Evolutionary conservation across 768 basidiomycete genomes (phyloP).

Genomic region (Lentinus brumalis): DNA sequence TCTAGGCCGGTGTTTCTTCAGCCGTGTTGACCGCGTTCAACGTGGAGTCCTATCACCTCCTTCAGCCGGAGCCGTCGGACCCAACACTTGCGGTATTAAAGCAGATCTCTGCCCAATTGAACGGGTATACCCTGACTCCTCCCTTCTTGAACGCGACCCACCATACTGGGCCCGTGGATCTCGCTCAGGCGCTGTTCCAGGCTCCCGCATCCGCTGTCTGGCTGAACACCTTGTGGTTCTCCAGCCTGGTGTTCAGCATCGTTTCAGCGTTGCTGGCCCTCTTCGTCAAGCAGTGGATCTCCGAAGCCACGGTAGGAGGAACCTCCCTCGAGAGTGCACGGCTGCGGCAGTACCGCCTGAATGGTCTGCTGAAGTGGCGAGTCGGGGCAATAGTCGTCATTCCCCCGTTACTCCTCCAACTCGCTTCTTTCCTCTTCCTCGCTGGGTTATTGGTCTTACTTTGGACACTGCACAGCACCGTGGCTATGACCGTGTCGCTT

Average conservation of each 20-base stretch:
- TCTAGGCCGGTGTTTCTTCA: slow-evolving; percentile 30
- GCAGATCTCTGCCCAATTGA: slow-evolving; percentile 4
- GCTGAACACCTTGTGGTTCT: slow-evolving; percentile 25
- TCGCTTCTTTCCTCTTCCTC: slow-evolving; percentile 20
- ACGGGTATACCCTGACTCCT: not conserved
- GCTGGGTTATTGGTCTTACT: slow-evolving; percentile 21
- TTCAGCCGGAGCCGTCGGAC: slow-evolving; percentile 1
- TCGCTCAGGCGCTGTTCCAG: not conserved
- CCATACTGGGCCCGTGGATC: not conserved
- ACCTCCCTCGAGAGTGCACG: slow-evolving; percentile 19
- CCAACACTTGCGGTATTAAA: not conserved
- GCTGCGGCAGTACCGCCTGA: slow-evolving; percentile 25
- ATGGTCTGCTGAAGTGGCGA: slow-evolving; percentile 24
- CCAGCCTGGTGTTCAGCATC: slow-evolving; percentile 25
- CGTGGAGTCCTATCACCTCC: slow-evolving; percentile 7
- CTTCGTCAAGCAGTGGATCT: slow-evolving; percentile 29
- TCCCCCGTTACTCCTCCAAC: slow-evolving; percentile 16
- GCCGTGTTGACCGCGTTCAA: slow-evolving; percentile 23
- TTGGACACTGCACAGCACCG: slow-evolving; percentile 13
- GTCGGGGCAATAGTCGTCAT: slow-evolving; percentile 6
- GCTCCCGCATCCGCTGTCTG: not conserved
- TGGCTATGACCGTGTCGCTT: not conserved
- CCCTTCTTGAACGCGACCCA: not conserved
- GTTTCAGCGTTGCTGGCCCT: slow-evolving; percentile 23
- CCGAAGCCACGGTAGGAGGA: slow-evolving; percentile 15